Base-by-base conservation (phyloP, 2,329 filamentous ascomycete genomes). In the Aspergillus clavatus region DNA sequence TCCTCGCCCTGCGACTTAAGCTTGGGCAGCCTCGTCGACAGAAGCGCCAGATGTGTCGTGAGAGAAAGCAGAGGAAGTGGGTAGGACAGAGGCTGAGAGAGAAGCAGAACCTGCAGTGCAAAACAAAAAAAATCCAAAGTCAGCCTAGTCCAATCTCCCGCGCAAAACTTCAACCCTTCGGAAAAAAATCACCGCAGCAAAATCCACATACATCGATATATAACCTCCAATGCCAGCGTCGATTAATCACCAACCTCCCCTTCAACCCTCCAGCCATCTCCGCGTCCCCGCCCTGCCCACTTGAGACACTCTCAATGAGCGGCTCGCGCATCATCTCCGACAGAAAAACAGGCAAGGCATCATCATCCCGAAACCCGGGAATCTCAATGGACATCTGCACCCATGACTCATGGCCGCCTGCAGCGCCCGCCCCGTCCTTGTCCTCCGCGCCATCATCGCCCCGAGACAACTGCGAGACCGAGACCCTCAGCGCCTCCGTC, bases 141-240 rank as follows among this genome's bases (percentile, higher is more conserved):
- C 41, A 45, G 57, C 22, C 44, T 19, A 24, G n/a, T n/a, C n/a
- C n/a, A n/a, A n/a, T n/a, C n/a, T n/a, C n/a, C n/a, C n/a, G n/a
- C n/a, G n/a, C n/a, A n/a, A n/a, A n/a, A n/a, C n/a, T n/a, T n/a
- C n/a, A n/a, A n/a, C n/a, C n/a, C n/a, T n/a, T n/a, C n/a, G n/a
- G n/a, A n/a, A n/a, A n/a, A n/a, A n/a, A n/a, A n/a, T n/a, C n/a
- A n/a, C n/a, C n/a, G n/a, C n/a, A n/a, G n/a, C n/a, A n/a, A n/a
- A n/a, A n/a, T n/a, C n/a, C n/a, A n/a, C n/a, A n/a, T n/a, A 96
- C 90, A 70, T 98, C 93, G 52, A 98, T 79, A 70, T 91, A 97
- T 46, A 98, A 68, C 71, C 90, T 88, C 93, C 93, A 98, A 75
- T 97, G 91, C 76, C 91, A 98, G 36, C 90, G 80, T 47, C 77